Conservation (phyloP, 1,284 basidiomycete genomes). For the Ustilago trichophora region DNA sequence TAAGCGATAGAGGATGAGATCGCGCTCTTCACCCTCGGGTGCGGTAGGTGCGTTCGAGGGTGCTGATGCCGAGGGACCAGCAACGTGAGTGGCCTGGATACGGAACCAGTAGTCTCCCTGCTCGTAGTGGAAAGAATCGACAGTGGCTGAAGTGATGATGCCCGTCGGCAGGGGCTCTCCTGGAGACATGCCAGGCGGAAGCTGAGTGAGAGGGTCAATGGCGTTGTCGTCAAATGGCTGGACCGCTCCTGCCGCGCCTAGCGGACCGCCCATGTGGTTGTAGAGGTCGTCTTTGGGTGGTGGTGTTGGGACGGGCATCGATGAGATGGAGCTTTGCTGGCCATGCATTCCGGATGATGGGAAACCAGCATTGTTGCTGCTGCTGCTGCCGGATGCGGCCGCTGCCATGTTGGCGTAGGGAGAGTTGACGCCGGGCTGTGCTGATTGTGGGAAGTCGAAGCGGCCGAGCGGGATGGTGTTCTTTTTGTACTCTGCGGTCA, state of each 20-base stretch:
- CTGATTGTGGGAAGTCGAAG: slow-evolving; percentile 43
- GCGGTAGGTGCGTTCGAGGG: slow-evolving; percentile 45
- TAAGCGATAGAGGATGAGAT: slow-evolving; percentile 88
- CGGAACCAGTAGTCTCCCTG: slow-evolving; percentile 98
- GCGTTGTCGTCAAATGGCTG: slow-evolving; percentile 19
- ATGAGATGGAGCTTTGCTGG: slow-evolving; percentile 28
- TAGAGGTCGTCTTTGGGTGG: slow-evolving; percentile 49
- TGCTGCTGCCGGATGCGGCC: slow-evolving; percentile 28
- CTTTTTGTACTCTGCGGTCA: slow-evolving; percentile 93
- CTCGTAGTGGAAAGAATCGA: slow-evolving; percentile 95
- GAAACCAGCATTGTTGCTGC: slow-evolving; percentile 17
- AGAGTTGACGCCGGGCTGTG: slow-evolving; percentile 35
- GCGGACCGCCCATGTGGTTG: slow-evolving; percentile 15
- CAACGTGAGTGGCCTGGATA: slow-evolving; percentile 79
- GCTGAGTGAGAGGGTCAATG: slow-evolving; percentile 42
- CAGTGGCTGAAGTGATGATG: slow-evolving; percentile 84
- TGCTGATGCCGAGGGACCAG: slow-evolving; percentile 38
- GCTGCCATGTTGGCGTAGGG: slow-evolving; percentile 40
- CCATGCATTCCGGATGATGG: slow-evolving; percentile 11
- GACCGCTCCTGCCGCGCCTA: slow-evolving; percentile 16
- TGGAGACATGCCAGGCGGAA: slow-evolving; percentile 56
- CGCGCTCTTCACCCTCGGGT: slow-evolving; percentile 69
- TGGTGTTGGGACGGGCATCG: slow-evolving; percentile 30
- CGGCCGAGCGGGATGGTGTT: slow-evolving; percentile 90
- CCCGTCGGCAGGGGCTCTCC: slow-evolving; percentile 69